phyloP scores from a whole-genome alignment of 2,329 filamentous ascomycete species.

The Trematosphaeria pertusa region DNA sequence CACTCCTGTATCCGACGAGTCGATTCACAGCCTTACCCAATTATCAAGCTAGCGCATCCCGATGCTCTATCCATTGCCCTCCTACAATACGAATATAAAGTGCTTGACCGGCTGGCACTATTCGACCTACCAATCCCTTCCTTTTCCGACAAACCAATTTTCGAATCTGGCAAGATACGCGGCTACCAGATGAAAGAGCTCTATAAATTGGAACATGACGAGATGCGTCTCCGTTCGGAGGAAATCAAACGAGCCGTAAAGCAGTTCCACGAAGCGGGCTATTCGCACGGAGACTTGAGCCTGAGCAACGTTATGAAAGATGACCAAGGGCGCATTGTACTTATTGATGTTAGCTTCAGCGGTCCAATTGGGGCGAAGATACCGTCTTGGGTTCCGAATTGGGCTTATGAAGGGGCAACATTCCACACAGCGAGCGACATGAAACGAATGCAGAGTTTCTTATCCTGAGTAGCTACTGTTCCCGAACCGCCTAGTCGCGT shows the following conservation, averaged over 20 bases:
- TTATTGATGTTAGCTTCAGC: slow-evolving; percentile 3
- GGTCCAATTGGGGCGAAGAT: slow-evolving; percentile 3
- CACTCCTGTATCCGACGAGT: slow-evolving; percentile 3
- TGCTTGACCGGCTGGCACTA: neutral
- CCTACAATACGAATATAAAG: slow-evolving; percentile 3
- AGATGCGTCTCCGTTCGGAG: neutral
- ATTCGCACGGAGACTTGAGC: slow-evolving; percentile 1
- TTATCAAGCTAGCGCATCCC: slow-evolving; percentile 2
- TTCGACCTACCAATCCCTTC: slow-evolving; percentile 1
- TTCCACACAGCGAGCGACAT: neutral
- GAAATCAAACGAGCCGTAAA: neutral
- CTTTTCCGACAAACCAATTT: neutral
- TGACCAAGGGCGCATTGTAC: neutral
- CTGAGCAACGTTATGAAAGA: slow-evolving; percentile 3
- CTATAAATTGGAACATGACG: slow-evolving; percentile 1
- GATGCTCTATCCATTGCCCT: neutral
- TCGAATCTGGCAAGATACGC: slow-evolving; percentile 2
- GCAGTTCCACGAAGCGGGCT: slow-evolving; percentile 1
- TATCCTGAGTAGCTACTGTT: too few species aligned
- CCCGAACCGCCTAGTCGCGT: too few species aligned
- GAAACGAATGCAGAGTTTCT: slow-evolving; percentile 1
- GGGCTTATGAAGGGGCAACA: slow-evolving; percentile 5
- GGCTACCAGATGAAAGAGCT: slow-evolving; percentile 3
- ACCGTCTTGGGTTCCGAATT: slow-evolving; percentile 2
- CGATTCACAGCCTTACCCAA: slow-evolving; percentile 3